phyloP scores from a whole-genome alignment of 2,329 filamentous ascomycete species.

The Verticillium zaregamsianum region DNA sequence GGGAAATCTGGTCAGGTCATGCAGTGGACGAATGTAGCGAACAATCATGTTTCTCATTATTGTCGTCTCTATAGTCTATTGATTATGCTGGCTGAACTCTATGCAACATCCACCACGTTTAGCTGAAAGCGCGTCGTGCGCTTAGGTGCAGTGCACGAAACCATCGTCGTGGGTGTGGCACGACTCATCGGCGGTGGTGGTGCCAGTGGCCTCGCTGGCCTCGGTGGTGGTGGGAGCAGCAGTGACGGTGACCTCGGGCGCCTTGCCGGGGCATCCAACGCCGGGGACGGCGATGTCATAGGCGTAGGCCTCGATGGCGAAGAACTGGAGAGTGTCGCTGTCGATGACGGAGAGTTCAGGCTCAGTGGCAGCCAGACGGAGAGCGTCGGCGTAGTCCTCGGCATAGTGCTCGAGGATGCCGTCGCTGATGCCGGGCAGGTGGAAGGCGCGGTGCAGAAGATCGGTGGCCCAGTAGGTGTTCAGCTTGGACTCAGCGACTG shows the following conservation, averaged over 20 bases:
- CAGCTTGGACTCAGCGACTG: conserved; percentile 48
- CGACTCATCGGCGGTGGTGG: conserved; percentile 53
- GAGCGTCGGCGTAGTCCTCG: conserved; percentile 50
- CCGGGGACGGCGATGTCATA: conserved; percentile 61
- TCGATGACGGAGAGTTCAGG: conserved; percentile 49
- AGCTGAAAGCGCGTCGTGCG: not conserved
- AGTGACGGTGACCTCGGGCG: conserved; percentile 4
- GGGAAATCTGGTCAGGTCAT: not conserved
- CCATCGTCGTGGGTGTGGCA: conserved; percentile 35
- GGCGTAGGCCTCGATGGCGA: conserved; percentile 64
- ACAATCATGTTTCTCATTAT: not conserved
- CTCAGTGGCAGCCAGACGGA: conserved; percentile 45
- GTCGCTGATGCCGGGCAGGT: conserved; percentile 58
- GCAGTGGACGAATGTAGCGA: not conserved
- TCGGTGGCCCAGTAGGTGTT: conserved; percentile 65
- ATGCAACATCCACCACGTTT: not conserved
- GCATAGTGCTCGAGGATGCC: conserved; percentile 58
- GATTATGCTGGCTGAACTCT: not conserved
- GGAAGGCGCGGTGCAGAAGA: conserved; percentile 62
- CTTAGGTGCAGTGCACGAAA: conserved; percentile 23
- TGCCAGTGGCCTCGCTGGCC: conserved; percentile 44
- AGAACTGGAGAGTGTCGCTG: conserved; percentile 62
- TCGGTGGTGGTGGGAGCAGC: conserved; percentile 32
- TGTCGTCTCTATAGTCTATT: not conserved
- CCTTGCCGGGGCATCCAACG: conserved; percentile 53